phyloP scores from a whole-genome alignment of 306 rosid genomes.

The Spatholobus suberectus region DNA sequence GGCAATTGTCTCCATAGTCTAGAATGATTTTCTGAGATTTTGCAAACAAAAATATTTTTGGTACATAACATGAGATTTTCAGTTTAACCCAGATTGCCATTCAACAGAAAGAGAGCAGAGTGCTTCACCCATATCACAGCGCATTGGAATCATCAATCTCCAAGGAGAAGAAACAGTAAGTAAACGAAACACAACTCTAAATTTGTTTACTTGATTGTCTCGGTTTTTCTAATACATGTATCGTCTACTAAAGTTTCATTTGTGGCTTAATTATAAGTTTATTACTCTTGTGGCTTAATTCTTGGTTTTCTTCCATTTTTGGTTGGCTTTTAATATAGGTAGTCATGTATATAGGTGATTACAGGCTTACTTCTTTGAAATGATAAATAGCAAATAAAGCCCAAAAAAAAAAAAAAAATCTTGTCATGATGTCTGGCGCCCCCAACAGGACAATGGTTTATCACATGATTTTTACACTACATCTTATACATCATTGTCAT shows the following conservation, averaged over 20 bases:
- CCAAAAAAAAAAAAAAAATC: no score
- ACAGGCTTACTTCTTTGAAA: background rate
- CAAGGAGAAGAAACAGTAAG: background rate
- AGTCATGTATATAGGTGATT: background rate
- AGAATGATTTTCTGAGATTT: background rate
- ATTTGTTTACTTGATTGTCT: background rate
- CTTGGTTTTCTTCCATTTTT: background rate
- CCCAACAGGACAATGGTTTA: background rate
- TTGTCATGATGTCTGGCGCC: no score
- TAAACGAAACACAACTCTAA: background rate
- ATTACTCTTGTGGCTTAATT: no score
- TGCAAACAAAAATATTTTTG: background rate
- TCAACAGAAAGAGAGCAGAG: background rate
- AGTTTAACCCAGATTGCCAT: background rate
- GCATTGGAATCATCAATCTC: background rate
- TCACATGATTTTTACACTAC: background rate
- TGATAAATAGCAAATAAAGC: background rate
- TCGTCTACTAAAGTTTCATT: background rate
- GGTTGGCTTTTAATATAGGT: background rate
- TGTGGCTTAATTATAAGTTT: background rate
- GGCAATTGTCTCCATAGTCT: background rate
- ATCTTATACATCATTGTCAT: no score
- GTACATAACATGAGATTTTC: background rate
- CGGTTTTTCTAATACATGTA: background rate
- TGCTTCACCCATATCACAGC: background rate